Conservation (phyloP, 495 filamentous ascomycete genomes). For the Penicillium goetzii region DNA sequence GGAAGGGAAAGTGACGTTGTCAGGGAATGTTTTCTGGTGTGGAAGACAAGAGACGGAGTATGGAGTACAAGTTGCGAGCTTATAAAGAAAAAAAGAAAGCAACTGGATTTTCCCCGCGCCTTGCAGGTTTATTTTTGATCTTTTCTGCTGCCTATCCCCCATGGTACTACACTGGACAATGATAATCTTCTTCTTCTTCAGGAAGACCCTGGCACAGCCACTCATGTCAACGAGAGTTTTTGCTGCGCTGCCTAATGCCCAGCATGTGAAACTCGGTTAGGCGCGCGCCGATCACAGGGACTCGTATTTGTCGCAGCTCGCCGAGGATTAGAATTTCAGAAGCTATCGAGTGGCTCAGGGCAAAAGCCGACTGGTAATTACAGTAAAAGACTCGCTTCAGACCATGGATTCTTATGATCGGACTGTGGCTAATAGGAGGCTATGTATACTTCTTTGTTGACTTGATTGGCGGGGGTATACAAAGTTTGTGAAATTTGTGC, state of each 20-base stretch:
- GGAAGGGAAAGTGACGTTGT: not conserved
- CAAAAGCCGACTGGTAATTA: not conserved
- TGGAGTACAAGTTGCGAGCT: not conserved
- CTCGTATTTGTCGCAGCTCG: not conserved
- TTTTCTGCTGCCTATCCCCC: not conserved
- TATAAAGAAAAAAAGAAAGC: not conserved
- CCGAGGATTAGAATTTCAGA: not conserved
- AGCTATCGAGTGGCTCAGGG: not conserved
- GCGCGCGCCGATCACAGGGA: conserved; percentile 2
- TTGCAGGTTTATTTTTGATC: not conserved
- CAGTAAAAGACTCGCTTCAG: not conserved
- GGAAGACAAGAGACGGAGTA: not conserved
- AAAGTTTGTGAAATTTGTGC: not conserved
- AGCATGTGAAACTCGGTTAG: conserved; percentile 8
- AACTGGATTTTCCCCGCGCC: not conserved
- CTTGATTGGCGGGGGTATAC: not conserved
- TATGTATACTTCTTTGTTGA: conserved; percentile 2
- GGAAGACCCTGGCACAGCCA: not conserved
- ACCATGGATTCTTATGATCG: not conserved
- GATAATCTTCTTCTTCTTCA: not conserved
- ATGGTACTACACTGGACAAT: not conserved
- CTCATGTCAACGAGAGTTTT: not conserved
- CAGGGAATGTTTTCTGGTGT: not conserved
- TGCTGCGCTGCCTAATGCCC: conserved; percentile 8
- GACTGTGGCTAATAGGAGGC: not conserved